Evolutionary conservation across 2,329 filamentous ascomycete species (phyloP).

Genomic region (Fusarium sp.): DNA sequence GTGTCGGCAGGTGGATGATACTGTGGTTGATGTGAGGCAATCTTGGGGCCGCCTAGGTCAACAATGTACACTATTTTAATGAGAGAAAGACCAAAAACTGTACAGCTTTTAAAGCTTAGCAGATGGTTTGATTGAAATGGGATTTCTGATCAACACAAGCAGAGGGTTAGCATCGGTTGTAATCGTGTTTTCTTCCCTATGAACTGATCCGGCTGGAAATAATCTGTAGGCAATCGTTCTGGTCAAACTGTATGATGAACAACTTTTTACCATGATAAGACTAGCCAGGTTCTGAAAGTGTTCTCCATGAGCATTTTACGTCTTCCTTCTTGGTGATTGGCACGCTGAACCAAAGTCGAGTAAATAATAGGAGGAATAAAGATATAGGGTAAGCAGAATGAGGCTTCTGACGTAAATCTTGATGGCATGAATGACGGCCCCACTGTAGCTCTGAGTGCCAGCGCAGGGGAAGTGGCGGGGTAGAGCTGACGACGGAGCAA

Average conservation of each 20-base stretch:
- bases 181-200: no score
- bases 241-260: no score
- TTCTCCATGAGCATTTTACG: neutral
- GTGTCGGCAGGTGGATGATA: slow-evolving; percentile 3
- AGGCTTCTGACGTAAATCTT: slow-evolving; percentile 8
- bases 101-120: neutral
- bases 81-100: neutral
- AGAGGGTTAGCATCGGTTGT: no score
- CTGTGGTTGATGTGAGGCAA: slow-evolving; percentile 12
- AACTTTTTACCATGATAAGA: no score
- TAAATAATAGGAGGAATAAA: no score
- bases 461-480: slow-evolving; percentile 41
- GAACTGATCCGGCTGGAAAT: no score
- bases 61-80: neutral
- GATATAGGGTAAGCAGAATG: slow-evolving; percentile 33
- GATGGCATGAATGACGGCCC: slow-evolving; percentile 30
- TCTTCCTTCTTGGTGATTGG: neutral
- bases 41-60: slow-evolving; percentile 14
- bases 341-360: no score
- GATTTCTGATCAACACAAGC: neutral
- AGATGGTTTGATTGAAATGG: neutral
- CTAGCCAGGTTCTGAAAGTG: no score
- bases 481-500: slow-evolving; percentile 39
- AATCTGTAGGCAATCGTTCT: no score
- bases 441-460: slow-evolving; percentile 34